A percentile compares a stretch with the other conserved stretches of the same genome.
Conservation (phyloP, 2,329 filamentous ascomycete species). For the Epicoccum nigrum region DNA sequence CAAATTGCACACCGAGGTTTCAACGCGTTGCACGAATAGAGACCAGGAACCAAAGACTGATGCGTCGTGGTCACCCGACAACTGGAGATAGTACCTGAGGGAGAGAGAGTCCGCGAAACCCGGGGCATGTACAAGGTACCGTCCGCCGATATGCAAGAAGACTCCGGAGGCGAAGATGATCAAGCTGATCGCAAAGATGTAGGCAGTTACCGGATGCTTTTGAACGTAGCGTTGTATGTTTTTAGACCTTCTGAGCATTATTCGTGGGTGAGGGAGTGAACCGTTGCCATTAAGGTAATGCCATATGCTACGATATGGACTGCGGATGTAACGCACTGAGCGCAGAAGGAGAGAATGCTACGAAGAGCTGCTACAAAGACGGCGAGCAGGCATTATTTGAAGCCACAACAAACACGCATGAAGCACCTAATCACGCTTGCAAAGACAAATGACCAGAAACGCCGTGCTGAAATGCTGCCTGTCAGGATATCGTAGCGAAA, state of each 20-base stretch:
- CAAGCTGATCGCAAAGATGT: conserved; percentile 18
- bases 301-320: conserved; percentile 20
- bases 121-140: conserved; percentile 1
- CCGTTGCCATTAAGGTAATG: conserved; percentile 33
- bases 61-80: conserved; percentile 4
- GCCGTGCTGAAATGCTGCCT: conserved; percentile 39
- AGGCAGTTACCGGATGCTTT: conserved; percentile 28
- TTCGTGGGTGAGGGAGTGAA: conserved; percentile 14
- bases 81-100: conserved; percentile 2
- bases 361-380: background rate
- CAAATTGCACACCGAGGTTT: conserved; percentile 18
- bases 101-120: conserved; percentile 1
- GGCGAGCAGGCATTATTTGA: conserved; percentile 17
- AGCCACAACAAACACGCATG: conserved; percentile 23
- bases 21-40: conserved; percentile 23
- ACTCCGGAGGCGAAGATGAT: conserved; percentile 28
- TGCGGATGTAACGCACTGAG: conserved; percentile 8
- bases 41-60: conserved; percentile 14
- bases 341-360: conserved; percentile 6
- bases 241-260: conserved; percentile 30
- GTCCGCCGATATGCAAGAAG: conserved; percentile 27
- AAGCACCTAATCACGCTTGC: conserved; percentile 32
- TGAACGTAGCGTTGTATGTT: conserved; percentile 31
- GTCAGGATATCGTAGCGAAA: conserved; percentile 43
- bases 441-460: conserved; percentile 33